phyloP scores from a whole-genome alignment of 192 early-diverging fungal species.

The Umbelopsis isabellina region DNA sequence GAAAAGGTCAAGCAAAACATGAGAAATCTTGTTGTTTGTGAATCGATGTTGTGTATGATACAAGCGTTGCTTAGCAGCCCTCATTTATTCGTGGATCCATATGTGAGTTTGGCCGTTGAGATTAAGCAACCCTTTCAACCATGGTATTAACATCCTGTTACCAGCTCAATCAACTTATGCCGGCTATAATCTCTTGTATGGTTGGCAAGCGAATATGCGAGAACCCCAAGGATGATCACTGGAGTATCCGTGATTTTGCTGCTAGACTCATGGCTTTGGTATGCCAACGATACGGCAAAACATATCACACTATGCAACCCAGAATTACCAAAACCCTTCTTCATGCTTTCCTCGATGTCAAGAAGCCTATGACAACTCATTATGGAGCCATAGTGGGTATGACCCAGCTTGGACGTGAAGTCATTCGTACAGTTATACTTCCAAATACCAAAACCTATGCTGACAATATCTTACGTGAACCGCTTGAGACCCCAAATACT shows the following conservation, averaged over 20 bases:
- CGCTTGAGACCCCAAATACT: slow-evolving; percentile 27
- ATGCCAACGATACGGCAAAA: slow-evolving; percentile 73
- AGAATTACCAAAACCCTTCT: slow-evolving; percentile 90
- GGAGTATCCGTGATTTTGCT: slow-evolving; percentile 77
- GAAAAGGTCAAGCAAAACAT: slow-evolving; percentile 86
- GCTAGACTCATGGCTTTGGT: slow-evolving; percentile 76
- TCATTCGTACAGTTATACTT: slow-evolving; percentile 71
- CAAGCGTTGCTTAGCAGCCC: slow-evolving; percentile 83
- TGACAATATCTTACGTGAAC: slow-evolving; percentile 39
- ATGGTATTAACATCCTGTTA: slow-evolving; percentile 10
- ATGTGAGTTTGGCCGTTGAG: slow-evolving; percentile 58
- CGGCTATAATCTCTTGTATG: slow-evolving; percentile 89
- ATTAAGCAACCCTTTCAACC: background rate
- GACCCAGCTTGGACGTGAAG: slow-evolving; percentile 74
- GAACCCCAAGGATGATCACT: slow-evolving; percentile 76
- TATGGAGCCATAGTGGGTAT: slow-evolving; percentile 91
- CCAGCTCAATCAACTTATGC: slow-evolving; percentile 95
- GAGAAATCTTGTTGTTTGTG: slow-evolving; percentile 68
- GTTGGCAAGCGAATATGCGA: slow-evolving; percentile 84
- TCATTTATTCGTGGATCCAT: slow-evolving; percentile 91
- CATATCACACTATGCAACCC: slow-evolving; percentile 87
- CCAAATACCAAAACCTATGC: slow-evolving; percentile 78
- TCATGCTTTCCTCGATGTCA: slow-evolving; percentile 85
- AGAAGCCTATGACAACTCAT: slow-evolving; percentile 78
- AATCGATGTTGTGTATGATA: slow-evolving; percentile 80